Conservation (phyloP, 352 stramenopile genomes). For the Phytophthora quininea region DNA sequence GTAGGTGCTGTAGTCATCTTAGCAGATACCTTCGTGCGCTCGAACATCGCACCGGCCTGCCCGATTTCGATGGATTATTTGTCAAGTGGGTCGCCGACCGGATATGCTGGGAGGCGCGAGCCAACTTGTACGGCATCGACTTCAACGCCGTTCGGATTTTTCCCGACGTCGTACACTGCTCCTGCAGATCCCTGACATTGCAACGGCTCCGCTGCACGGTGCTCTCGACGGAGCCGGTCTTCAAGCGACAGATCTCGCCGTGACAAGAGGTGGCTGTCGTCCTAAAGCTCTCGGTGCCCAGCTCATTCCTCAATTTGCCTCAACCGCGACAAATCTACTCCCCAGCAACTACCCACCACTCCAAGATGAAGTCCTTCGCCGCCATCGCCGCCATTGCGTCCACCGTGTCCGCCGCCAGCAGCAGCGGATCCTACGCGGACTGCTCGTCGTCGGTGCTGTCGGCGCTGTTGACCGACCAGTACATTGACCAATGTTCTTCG, state of each 20-base stretch:
- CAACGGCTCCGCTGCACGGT: background rate
- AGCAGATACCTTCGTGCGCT: background rate
- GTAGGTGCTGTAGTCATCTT: background rate
- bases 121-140: background rate
- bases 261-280: conserved; percentile 19
- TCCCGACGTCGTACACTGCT: conserved; percentile 3
- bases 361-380: conserved; percentile 37
- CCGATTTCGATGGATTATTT: background rate
- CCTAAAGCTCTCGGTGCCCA: background rate
- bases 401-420: conserved; percentile 22
- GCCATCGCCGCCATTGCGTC: conserved; percentile 15
- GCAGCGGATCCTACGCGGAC: conserved; percentile 21
- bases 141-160: background rate
- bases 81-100: background rate
- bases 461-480: conserved; percentile 27
- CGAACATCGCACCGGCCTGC: background rate
- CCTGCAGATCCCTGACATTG: conserved; percentile 21
- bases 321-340: conserved; percentile 38
- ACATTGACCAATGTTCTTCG: conserved; percentile 28
- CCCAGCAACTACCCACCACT: conserved; percentile 1
- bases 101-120: conserved; percentile 18
- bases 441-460: conserved; percentile 29
- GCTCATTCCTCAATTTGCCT: conserved; percentile 45
- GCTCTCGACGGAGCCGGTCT: conserved; percentile 1
- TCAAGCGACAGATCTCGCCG: background rate